Percentiles rank a stretch among this genome's conserved stretches.
Conservation (phyloP, 2,329 filamentous ascomycete genomes). For the Aspergillus persii region DNA sequence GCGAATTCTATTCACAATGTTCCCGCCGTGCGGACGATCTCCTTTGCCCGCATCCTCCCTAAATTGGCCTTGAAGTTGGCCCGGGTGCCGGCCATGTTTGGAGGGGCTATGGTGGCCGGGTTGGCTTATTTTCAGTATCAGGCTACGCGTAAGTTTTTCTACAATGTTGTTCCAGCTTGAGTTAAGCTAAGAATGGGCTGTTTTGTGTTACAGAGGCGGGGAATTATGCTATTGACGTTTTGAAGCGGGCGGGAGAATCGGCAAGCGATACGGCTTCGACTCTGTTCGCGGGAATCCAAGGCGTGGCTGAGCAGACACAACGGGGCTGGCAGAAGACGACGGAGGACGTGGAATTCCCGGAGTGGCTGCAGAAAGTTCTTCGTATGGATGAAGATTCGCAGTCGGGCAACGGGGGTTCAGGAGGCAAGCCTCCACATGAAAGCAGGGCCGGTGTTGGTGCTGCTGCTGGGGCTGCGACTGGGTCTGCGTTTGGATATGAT, state of each 20-base stretch:
- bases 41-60: constrained; percentile 70
- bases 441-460: constrained; percentile 53
- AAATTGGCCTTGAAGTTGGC: constrained; percentile 88
- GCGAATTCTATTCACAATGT: constrained; percentile 80
- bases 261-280: constrained; percentile 67
- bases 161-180: not conserved
- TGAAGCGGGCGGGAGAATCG: constrained; percentile 69
- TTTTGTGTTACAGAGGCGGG: constrained; percentile 59
- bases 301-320: constrained; percentile 74
- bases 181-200: constrained; percentile 9
- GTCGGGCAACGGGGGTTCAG: constrained; percentile 45
- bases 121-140: constrained; percentile 96
- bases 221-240: constrained; percentile 72
- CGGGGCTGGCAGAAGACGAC: constrained; percentile 82
- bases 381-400: constrained; percentile 60
- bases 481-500: constrained; percentile 76
- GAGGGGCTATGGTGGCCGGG: constrained; percentile 80
- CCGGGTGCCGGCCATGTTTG: constrained; percentile 85
- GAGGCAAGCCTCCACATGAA: constrained; percentile 54
- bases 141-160: constrained; percentile 67
- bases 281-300: constrained; percentile 69
- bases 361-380: constrained; percentile 77
- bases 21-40: constrained; percentile 61
- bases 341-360: constrained; percentile 67
- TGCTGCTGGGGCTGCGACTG: constrained; percentile 68